These are phyloP conservation scores for Bretschneidera sinensis DNA, from an alignment of 345 rosid genomes.

Conservation along the genomic window DNA sequence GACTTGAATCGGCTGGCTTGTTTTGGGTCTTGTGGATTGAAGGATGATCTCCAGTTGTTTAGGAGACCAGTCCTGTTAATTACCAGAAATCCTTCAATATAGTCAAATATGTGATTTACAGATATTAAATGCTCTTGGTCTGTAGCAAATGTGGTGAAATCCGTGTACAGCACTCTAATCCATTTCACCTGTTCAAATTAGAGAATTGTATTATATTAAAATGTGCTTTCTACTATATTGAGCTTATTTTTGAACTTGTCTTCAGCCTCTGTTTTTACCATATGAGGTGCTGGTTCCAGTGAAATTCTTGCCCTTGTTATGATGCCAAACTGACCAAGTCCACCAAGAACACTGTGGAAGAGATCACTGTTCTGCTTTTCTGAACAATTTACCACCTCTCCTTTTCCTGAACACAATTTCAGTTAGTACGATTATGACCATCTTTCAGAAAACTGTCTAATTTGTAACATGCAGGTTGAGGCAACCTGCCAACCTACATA, in stretches of 20 bases:
- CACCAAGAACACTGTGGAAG: conserved; percentile 82
- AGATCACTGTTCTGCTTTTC: conserved; percentile 69
- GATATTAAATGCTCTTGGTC: conserved; percentile 82
- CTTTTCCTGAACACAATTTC: conserved; percentile 62
- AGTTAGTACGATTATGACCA: conserved; percentile 14
- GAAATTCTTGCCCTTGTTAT: conserved; percentile 85
- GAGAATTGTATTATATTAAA: conserved; percentile 12
- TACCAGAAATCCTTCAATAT: conserved; percentile 87
- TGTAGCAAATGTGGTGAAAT: conserved; percentile 57
- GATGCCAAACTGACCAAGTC: conserved; percentile 95
- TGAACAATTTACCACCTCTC: conserved; percentile 78
- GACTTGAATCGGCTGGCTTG: conserved; percentile 76
- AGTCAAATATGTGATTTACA: conserved; percentile 53
- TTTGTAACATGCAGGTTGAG: conserved; percentile 15
- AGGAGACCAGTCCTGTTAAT: conserved; percentile 80
- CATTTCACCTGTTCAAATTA: conserved; percentile 71
- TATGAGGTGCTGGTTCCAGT: conserved; percentile 71
- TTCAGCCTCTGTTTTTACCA: conserved; percentile 44
- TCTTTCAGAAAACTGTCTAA: conserved; percentile 10
- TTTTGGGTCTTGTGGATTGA: conserved; percentile 69
- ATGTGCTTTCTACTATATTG: not conserved
- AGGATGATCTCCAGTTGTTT: conserved; percentile 81
- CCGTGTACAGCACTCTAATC: conserved; percentile 85
- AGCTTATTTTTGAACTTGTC: not conserved
- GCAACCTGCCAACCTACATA: conserved; percentile 14